Evolutionary conservation across 768 basidiomycete species (phyloP).

Genomic region (Cystobasidium tubakii): DNA sequence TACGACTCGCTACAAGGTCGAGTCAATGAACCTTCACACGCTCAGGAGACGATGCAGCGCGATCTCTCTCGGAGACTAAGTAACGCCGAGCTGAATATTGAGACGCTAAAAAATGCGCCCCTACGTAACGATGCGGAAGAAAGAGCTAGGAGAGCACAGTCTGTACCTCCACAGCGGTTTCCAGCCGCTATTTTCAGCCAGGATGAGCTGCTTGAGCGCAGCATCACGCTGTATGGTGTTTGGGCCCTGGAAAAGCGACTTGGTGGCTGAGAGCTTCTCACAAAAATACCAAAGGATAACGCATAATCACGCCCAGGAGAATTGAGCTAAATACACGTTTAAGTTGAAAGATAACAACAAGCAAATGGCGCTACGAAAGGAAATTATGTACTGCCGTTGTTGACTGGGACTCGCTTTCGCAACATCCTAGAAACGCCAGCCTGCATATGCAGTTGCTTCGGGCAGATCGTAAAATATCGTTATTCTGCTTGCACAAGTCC

Average conservation of each 20-base stretch:
- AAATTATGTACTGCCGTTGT: too few species aligned
- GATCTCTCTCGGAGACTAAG: not conserved
- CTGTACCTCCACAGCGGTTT: not conserved
- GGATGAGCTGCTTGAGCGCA: slow-evolving; percentile 25
- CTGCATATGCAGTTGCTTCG: too few species aligned
- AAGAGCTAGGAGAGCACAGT: not conserved
- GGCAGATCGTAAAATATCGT: too few species aligned
- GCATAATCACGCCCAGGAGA: too few species aligned
- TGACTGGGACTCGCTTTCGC: too few species aligned
- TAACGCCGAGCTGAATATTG: not conserved
- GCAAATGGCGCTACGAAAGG: too few species aligned
- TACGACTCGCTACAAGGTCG: not conserved
- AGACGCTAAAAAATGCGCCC: not conserved
- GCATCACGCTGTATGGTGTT: slow-evolving; percentile 27
- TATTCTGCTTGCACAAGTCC: too few species aligned
- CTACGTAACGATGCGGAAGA: not conserved
- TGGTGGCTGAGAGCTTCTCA: not conserved
- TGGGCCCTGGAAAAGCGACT: slow-evolving; percentile 27
- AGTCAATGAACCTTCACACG: not conserved
- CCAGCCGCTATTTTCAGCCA: not conserved
- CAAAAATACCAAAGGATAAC: not conserved
- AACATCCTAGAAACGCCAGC: too few species aligned
- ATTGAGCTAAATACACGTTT: too few species aligned
- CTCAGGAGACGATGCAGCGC: not conserved
- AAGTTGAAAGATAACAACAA: too few species aligned